Evolutionary conservation across 345 rosid species (phyloP).

Genomic region (Camelina laxa): DNA sequence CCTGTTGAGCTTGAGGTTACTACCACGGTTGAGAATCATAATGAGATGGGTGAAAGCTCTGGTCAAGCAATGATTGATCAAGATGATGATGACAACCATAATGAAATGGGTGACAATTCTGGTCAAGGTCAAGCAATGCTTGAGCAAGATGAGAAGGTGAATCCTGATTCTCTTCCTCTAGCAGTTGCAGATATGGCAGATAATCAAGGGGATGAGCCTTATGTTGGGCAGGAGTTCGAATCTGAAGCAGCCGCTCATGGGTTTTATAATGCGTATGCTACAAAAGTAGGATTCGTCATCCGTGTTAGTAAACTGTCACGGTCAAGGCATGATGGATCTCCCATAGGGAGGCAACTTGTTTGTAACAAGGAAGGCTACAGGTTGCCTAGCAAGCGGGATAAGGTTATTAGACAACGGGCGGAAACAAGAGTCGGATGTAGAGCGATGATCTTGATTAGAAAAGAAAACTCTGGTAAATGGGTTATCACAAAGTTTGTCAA

Average conservation of each 20-base stretch:
- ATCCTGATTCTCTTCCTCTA: conserved; percentile 51
- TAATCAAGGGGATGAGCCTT: conserved; percentile 69
- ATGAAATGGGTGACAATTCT: conserved; percentile 54
- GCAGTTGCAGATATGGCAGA: conserved; percentile 43
- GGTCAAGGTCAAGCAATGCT: conserved; percentile 48
- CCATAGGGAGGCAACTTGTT: conserved; percentile 94
- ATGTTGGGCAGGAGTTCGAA: conserved; percentile 86
- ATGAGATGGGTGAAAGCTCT: conserved; percentile 56
- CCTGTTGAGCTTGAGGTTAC: conserved; percentile 45
- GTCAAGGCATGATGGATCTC: conserved; percentile 94
- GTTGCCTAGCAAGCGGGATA: conserved; percentile 92
- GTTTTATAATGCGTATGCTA: conserved; percentile 89
- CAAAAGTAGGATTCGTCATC: conserved; percentile 78
- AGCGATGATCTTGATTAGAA: conserved; percentile 98
- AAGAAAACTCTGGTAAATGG: conserved; percentile 93
- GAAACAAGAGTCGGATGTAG: conserved; percentile 99
- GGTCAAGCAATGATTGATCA: conserved; percentile 61
- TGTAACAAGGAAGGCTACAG: conserved; percentile 97
- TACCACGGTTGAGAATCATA: conserved; percentile 35
- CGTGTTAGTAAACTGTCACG: conserved; percentile 99
- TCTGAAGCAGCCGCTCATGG: conserved; percentile 95
- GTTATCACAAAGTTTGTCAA: conserved; percentile 85
- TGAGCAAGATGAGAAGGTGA: conserved; percentile 57
- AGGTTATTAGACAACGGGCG: conserved; percentile 90
- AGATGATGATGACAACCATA: conserved; percentile 37